phyloP scores from a whole-genome alignment of 371 early-diverging fungal genomes.

The Enterocytospora artemiae region DNA sequence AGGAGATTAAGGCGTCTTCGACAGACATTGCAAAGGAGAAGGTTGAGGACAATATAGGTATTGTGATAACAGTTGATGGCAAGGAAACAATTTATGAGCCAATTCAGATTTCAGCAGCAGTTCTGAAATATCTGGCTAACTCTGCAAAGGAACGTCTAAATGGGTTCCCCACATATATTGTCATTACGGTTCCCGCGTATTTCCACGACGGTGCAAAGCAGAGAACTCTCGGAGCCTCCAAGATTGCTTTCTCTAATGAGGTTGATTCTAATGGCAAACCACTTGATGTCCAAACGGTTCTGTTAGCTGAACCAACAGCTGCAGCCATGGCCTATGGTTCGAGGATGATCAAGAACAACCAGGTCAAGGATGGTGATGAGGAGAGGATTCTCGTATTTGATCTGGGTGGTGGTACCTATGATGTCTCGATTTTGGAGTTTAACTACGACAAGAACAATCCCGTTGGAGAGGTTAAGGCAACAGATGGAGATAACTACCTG shows the following conservation, averaged over 20 bases:
- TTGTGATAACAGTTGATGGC: constrained; percentile 19
- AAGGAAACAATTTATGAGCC: constrained; percentile 34
- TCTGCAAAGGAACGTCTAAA: constrained; percentile 79
- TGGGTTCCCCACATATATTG: constrained; percentile 84
- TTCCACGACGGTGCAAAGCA: constrained; percentile 58
- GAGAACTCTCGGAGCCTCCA: constrained; percentile 53
- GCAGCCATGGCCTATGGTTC: constrained; percentile 92
- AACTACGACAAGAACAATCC: constrained; percentile 9
- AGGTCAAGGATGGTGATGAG: constrained; percentile 60
- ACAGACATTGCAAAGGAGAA: constrained; percentile 65
- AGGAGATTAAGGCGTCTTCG: constrained; percentile 58
- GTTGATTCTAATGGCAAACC: constrained; percentile 18
- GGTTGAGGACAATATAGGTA: constrained; percentile 42
- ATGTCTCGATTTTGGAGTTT: constrained; percentile 56
- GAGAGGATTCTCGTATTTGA: constrained; percentile 59
- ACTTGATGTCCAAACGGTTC: constrained; percentile 42
- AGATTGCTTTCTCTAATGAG: constrained; percentile 35
- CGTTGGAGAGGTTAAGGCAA: constrained; percentile 48
- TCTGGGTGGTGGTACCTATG: constrained; percentile 60
- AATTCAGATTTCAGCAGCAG: constrained; percentile 61
- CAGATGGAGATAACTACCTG: constrained; percentile 58
- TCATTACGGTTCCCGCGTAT: constrained; percentile 61
- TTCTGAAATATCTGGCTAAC: constrained; percentile 69
- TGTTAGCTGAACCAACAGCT: constrained; percentile 75
- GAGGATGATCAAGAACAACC: constrained; percentile 61